Percentiles rank a stretch among this genome's conserved stretches.
Conservation (phyloP, 106 monocot species). For the Allium cepa region DNA sequence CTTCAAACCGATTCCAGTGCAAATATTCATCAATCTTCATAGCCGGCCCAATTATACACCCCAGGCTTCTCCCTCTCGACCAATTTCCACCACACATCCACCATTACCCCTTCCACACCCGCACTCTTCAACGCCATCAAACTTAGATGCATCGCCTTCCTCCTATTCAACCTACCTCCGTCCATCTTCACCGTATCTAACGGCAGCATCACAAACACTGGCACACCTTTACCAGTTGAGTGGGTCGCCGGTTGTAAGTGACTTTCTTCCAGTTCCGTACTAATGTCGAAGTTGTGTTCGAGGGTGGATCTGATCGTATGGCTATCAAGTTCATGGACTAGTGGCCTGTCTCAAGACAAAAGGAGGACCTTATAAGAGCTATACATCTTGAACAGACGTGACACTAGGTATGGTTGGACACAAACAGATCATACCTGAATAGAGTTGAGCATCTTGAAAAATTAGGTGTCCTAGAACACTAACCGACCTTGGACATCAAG, state of each 20-base stretch:
- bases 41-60: slow-evolving; percentile 71
- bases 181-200: slow-evolving; percentile 52
- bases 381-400: no score
- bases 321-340: no score
- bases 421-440: no score
- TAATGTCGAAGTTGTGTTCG: no score
- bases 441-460: no score
- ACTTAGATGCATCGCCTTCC: slow-evolving; percentile 52
- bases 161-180: slow-evolving; percentile 25
- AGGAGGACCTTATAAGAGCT: no score
- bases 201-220: slow-evolving; percentile 81
- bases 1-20: slow-evolving; percentile 40
- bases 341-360: no score
- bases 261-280: neutral
- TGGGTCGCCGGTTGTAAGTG: no score
- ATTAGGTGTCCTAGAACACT: no score
- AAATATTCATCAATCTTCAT: slow-evolving; percentile 63
- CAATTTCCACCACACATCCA: slow-evolving; percentile 90
- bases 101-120: slow-evolving; percentile 89
- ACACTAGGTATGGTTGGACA: no score
- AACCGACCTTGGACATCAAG: no score
- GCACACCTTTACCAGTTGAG: slow-evolving; percentile 11
- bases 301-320: no score
- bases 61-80: slow-evolving; percentile 72
- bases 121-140: slow-evolving; percentile 64